Percentiles rank a stretch among this genome's conserved stretches.
These are phyloP conservation scores for Fusarium miscanthi DNA, from an alignment of 2,329 filamentous ascomycete genomes.

Conservation along the genomic window DNA sequence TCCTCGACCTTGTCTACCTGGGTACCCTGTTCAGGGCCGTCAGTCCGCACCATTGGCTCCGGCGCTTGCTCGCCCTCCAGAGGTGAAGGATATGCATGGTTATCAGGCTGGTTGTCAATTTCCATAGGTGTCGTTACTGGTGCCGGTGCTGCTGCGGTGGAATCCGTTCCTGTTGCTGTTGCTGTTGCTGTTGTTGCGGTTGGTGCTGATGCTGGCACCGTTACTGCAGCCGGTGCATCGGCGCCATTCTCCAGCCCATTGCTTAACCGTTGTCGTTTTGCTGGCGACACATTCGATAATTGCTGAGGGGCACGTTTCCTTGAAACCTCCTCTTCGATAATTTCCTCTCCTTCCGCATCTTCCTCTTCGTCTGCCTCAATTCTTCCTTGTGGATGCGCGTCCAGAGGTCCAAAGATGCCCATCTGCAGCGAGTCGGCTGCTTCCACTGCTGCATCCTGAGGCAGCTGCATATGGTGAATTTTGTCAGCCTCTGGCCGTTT, in stretches of 20 bases:
- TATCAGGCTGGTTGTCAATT: slow-evolving; percentile 63
- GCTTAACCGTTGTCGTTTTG: slow-evolving; percentile 69
- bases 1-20: slow-evolving; percentile 73
- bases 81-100: slow-evolving; percentile 74
- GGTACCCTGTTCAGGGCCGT: slow-evolving; percentile 72
- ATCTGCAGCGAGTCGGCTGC: slow-evolving; percentile 59
- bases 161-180: slow-evolving; percentile 24
- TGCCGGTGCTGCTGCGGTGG: slow-evolving; percentile 26
- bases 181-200: slow-evolving; percentile 19
- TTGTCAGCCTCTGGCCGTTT: slow-evolving; percentile 42
- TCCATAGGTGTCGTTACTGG: slow-evolving; percentile 68
- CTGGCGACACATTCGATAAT: slow-evolving; percentile 65
- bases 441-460: slow-evolving; percentile 60
- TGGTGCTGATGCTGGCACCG: slow-evolving; percentile 32
- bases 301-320: slow-evolving; percentile 64
- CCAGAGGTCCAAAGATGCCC: slow-evolving; percentile 69
- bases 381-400: slow-evolving; percentile 57
- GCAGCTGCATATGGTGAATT: slow-evolving; percentile 56
- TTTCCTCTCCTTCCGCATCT: slow-evolving; percentile 52
- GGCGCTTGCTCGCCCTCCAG: slow-evolving; percentile 67
- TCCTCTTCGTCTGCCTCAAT: slow-evolving; percentile 55
- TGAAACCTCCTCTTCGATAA: slow-evolving; percentile 52
- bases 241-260: slow-evolving; percentile 70
- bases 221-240: slow-evolving; percentile 51
- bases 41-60: slow-evolving; percentile 65